Conservation (phyloP, 1,284 basidiomycete genomes). For the Sporisorium sorghi region DNA sequence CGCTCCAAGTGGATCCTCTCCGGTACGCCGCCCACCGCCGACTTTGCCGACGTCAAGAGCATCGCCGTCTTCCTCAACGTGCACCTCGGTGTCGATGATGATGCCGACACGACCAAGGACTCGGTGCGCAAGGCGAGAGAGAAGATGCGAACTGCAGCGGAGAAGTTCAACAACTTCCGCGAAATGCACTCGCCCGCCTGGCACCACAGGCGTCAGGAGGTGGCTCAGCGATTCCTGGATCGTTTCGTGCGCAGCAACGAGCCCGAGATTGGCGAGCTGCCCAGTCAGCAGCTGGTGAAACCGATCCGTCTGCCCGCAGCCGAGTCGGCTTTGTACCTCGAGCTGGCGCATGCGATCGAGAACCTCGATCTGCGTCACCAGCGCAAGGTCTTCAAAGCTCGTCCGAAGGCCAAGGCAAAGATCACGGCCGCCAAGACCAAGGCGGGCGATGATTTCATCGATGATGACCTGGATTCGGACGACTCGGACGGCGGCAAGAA, state of each 20-base stretch:
- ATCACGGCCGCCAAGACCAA: slow-evolving; percentile 9
- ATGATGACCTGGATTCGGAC: slow-evolving; percentile 20
- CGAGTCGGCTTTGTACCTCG: slow-evolving; percentile 92
- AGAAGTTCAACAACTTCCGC: slow-evolving; percentile 94
- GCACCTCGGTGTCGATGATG: slow-evolving; percentile 75
- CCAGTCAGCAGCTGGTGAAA: slow-evolving; percentile 78
- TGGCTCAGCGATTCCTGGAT: slow-evolving; percentile 81
- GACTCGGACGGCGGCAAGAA: slow-evolving; percentile 27
- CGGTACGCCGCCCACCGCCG: slow-evolving; percentile 90
- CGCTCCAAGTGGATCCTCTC: slow-evolving; percentile 93
- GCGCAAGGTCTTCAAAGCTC: slow-evolving; percentile 52
- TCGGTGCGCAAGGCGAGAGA: slow-evolving; percentile 76
- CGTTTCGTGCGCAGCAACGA: slow-evolving; percentile 78
- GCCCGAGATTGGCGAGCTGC: slow-evolving; percentile 95
- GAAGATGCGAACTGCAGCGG: slow-evolving; percentile 86
- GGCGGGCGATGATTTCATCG: slow-evolving; percentile 17
- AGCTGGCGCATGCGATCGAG: slow-evolving; percentile 92
- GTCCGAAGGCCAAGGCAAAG: slow-evolving; percentile 31
- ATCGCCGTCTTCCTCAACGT: slow-evolving; percentile 63
- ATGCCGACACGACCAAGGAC: slow-evolving; percentile 78
- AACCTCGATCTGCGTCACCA: slow-evolving; percentile 80
- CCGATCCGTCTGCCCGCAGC: slow-evolving; percentile 85
- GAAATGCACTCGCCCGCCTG: slow-evolving; percentile 91
- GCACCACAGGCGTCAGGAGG: slow-evolving; percentile 85
- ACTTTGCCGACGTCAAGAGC: slow-evolving; percentile 89